Percentiles rank a stretch among this genome's conserved stretches.
These are phyloP conservation scores for Boletus rex-veris DNA, from an alignment of 768 basidiomycete genomes.

Conservation along the genomic window DNA sequence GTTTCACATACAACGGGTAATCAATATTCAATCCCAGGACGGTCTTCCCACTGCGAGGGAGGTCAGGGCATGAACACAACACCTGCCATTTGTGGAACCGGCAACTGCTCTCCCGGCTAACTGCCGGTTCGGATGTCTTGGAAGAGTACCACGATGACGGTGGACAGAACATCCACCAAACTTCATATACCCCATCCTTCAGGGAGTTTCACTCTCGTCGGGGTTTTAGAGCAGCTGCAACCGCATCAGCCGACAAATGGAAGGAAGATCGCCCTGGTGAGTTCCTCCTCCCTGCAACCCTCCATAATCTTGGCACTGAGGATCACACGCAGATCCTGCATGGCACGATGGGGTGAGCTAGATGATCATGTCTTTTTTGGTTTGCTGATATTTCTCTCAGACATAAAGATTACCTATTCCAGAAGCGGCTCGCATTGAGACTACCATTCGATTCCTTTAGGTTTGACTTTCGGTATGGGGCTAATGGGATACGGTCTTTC, in stretches of 20 bases:
- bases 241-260: constrained; percentile 50
- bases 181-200: constrained; percentile 49
- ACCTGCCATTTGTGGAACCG: constrained; percentile 25
- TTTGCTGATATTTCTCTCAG: constrained; percentile 35
- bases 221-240: constrained; percentile 59
- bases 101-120: neutral
- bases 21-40: neutral
- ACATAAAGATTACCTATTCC: constrained; percentile 84
- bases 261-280: constrained; percentile 61
- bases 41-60: neutral
- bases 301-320: constrained; percentile 10
- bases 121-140: neutral
- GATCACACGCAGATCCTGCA: constrained; percentile 61
- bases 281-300: constrained; percentile 23
- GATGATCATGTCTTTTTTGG: neutral
- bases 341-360: constrained; percentile 69
- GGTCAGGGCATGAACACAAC: constrained; percentile 15
- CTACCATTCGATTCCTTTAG: constrained; percentile 79
- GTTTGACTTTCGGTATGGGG: constrained; percentile 76
- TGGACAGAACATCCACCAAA: constrained; percentile 42
- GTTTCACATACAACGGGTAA: neutral
- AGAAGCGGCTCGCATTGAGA: constrained; percentile 61
- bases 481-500: neutral
- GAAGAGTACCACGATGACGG: constrained; percentile 16
- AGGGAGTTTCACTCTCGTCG: constrained; percentile 48